A percentile compares a stretch with the other conserved stretches of the same genome.
These are phyloP conservation scores for Dipodascopsis uninucleata DNA, from an alignment of 805 yeast genomes.

Conservation along the genomic window DNA sequence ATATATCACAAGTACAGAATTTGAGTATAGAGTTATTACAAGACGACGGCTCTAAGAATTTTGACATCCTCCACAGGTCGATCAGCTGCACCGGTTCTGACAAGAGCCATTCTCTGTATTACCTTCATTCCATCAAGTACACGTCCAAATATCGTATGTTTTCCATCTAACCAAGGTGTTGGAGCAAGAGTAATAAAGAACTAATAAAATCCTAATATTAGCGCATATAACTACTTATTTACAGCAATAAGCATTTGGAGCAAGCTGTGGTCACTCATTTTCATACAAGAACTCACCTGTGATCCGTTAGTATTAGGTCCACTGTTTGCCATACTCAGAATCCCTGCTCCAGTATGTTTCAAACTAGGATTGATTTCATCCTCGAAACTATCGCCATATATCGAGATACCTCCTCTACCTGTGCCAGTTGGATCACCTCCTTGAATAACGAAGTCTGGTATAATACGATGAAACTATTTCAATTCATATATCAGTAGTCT, in stretches of 20 bases:
- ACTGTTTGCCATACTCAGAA: conserved; percentile 86
- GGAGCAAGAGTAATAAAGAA: conserved; percentile 80
- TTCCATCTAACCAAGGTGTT: conserved; percentile 70
- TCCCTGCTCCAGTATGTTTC: conserved; percentile 76
- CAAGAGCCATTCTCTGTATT: conserved; percentile 56
- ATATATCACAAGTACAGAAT: neutral
- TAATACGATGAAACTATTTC: conserved; percentile 32
- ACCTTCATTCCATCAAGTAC: conserved; percentile 45
- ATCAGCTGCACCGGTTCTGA: conserved; percentile 43
- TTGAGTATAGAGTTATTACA: neutral
- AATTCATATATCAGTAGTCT: no score
- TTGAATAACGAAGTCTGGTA: conserved; percentile 38
- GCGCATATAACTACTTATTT: neutral
- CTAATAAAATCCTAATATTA: conserved; percentile 40
- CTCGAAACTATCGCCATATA: conserved; percentile 28
- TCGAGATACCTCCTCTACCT: conserved; percentile 35
- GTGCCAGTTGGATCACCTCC: conserved; percentile 39
- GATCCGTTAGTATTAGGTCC: conserved; percentile 93
- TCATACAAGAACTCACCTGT: conserved; percentile 19
- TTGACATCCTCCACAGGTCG: conserved; percentile 46
- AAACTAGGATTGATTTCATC: conserved; percentile 39
- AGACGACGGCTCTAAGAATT: conserved; percentile 34
- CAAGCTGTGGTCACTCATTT: neutral
- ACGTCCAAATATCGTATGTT: conserved; percentile 73
- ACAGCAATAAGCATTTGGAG: neutral